Evolutionary conservation across 1,284 basidiomycete species (phyloP), one percentile per base, ranked within the genome.

Genomic region (Irpex sp.): DNA sequence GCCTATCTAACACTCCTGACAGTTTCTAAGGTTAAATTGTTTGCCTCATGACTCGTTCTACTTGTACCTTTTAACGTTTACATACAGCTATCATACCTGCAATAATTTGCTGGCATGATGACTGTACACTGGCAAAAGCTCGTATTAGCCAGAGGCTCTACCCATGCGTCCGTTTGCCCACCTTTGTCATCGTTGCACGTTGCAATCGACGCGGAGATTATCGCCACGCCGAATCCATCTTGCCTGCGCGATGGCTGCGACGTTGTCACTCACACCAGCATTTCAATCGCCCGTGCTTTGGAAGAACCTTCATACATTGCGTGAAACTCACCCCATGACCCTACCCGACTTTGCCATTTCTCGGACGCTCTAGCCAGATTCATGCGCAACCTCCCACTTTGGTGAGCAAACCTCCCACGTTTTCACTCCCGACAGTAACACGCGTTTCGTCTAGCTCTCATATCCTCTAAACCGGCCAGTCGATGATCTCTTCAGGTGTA

Each of bases 391-490:
- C 54, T 56, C 21, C 21, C 11, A 34, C 54, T 31, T 34, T 56
- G 54, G 54, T 56, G 54, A 56, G 54, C 49, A 51, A 51, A 51
- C 54, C 34, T 56, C 54, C 54, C 54, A 56, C 54, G 34, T 11
- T 8, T 15, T 36, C 54, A 44, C 40, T 44, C 40, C 40, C 40
- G 40, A 44, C 40, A 44, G 40, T 11, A 44, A 44, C 54, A 56
- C 54, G 34, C 13, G 6, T 15, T 56, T 21, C 34, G 34, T 56
- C 54, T 36, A 36, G 34, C 54, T 56, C 54, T 56, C 54, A 56
- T 56, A 36, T 36, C 21, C 8, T 56, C 54, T 17, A 56, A 56
- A 17, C 21, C 2, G 13, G 54, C 34, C 21, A 36, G 19, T 17
- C 54, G 54, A 34, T 56, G 54, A 56, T 56, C 54, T 36, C 54